Percentiles rank a stretch among this genome's conserved stretches.
These are phyloP conservation scores for Pugionium cornutum DNA, from an alignment of 345 rosid species.

Conservation along the genomic window DNA sequence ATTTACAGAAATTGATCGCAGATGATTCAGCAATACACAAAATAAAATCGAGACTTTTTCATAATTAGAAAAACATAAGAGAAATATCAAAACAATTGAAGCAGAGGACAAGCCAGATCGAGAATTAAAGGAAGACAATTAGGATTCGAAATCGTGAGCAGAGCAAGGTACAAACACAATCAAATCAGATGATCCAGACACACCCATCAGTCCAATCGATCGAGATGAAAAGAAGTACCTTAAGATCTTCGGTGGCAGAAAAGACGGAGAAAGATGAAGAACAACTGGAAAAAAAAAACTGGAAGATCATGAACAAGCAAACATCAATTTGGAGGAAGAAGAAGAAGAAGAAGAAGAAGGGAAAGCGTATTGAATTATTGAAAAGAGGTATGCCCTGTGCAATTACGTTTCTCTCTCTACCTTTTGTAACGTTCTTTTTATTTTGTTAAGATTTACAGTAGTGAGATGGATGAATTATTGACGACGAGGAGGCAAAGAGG, in stretches of 20 bases:
- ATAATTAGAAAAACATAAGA: not conserved
- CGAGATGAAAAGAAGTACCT: slow-evolving; percentile 20
- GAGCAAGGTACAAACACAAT: slow-evolving; percentile 13
- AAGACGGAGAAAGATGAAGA: slow-evolving; percentile 16
- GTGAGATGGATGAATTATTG: slow-evolving; percentile 19
- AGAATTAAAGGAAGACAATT: not conserved
- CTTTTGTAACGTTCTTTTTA: not conserved
- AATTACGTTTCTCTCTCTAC: too few relatives aligned
- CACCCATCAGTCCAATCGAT: slow-evolving; percentile 28
- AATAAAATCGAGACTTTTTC: slow-evolving; percentile 10
- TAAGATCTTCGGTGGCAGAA: slow-evolving; percentile 23
- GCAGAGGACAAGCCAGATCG: slow-evolving; percentile 1
- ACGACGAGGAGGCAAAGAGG: slow-evolving; percentile 23
- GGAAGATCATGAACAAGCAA: slow-evolving; percentile 15
- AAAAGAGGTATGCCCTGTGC: slow-evolving; percentile 32
- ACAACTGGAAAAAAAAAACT: slow-evolving; percentile 5
- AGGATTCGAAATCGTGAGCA: not conserved
- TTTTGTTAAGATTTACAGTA: slow-evolving; percentile 24
- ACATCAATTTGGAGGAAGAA: slow-evolving; percentile 8
- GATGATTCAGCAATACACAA: slow-evolving; percentile 3
- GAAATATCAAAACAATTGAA: not conserved
- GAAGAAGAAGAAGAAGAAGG: slow-evolving; percentile 5
- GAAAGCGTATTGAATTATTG: slow-evolving; percentile 21
- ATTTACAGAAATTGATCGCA: slow-evolving; percentile 19
- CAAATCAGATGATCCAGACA: slow-evolving; percentile 24